Evolutionary conservation across 768 basidiomycete species (phyloP).

Genomic region (Kwoniella mangroviensis): DNA sequence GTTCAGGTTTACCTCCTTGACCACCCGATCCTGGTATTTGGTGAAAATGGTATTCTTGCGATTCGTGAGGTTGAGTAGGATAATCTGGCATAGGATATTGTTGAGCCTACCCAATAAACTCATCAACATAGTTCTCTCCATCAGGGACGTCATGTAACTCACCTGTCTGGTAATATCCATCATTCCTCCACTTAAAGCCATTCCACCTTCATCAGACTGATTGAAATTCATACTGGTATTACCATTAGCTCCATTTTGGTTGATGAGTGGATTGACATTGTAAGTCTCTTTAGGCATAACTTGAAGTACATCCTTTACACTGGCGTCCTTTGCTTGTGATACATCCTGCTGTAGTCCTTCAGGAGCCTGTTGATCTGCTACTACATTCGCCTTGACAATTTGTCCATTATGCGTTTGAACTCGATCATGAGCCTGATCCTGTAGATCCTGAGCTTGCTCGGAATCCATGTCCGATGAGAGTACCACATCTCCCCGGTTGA

Average conservation of each 20-base stretch:
- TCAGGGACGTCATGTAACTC: not conserved
- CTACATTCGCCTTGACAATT: not conserved
- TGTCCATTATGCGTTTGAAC: not conserved
- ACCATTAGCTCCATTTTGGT: slow-evolving; percentile 10
- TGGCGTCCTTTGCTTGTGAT: not conserved
- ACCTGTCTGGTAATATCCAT: slow-evolving; percentile 15
- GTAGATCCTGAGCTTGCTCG: not conserved
- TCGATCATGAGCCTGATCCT: not conserved
- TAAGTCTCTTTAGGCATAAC: slow-evolving; percentile 7
- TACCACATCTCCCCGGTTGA: slow-evolving; percentile 20
- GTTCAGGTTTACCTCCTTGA: not conserved
- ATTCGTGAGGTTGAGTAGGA: slow-evolving; percentile 1
- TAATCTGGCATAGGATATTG: slow-evolving; percentile 9
- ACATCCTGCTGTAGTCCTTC: not conserved
- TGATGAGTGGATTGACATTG: slow-evolving; percentile 53
- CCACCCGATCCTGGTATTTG: not conserved
- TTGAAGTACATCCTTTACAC: not conserved
- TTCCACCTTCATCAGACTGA: not conserved
- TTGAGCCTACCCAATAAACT: not conserved
- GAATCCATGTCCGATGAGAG: slow-evolving; percentile 20
- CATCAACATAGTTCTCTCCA: slow-evolving; percentile 5
- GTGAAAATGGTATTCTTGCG: not conserved
- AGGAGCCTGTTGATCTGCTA: not conserved
- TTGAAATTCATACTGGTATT: slow-evolving; percentile 1
- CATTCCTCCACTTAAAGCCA: slow-evolving; percentile 1